Conservation (phyloP, 2,329 filamentous ascomycete genomes). For the Beauveria brongniartii region DNA sequence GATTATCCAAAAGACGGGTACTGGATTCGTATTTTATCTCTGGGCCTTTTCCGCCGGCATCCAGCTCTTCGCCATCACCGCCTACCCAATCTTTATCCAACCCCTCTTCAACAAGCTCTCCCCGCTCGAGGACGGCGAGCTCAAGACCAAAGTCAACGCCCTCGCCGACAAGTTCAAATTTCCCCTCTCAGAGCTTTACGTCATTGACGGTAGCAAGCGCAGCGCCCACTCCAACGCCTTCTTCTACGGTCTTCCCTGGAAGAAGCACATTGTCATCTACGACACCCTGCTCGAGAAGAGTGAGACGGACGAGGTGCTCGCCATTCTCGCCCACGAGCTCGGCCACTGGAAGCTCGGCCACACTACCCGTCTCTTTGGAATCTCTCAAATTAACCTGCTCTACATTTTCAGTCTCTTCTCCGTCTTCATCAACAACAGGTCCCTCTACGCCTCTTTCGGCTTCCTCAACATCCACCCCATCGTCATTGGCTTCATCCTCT, state of each 20-base stretch:
- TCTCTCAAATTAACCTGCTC: slow-evolving; percentile 85
- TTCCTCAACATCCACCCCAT: slow-evolving; percentile 79
- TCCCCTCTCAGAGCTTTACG: slow-evolving; percentile 84
- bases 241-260: slow-evolving; percentile 97
- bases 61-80: slow-evolving; percentile 89
- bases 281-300: slow-evolving; percentile 97
- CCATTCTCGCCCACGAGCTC: slow-evolving; percentile 89
- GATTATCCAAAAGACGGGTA: slow-evolving; percentile 90
- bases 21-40: slow-evolving; percentile 94
- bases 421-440: slow-evolving; percentile 92
- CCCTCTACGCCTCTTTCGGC: slow-evolving; percentile 84
- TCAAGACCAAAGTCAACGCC: slow-evolving; percentile 82
- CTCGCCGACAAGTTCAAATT: slow-evolving; percentile 81
- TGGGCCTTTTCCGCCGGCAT: slow-evolving; percentile 88
- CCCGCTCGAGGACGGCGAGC: slow-evolving; percentile 74
- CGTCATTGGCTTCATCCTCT: slow-evolving; percentile 94
- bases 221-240: slow-evolving; percentile 85
- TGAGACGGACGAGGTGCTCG: slow-evolving; percentile 83
- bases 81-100: slow-evolving; percentile 90
- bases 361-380: slow-evolving; percentile 83
- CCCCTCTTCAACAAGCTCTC: slow-evolving; percentile 98
- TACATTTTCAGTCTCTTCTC: slow-evolving; percentile 97
- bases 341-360: slow-evolving; percentile 96
- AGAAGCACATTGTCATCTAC: slow-evolving; percentile 99
- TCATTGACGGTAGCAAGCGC: slow-evolving; percentile 87